Evolutionary conservation across 2,329 filamentous ascomycete species (phyloP).

Genomic region (Dothidotthia symphoricarpi): DNA sequence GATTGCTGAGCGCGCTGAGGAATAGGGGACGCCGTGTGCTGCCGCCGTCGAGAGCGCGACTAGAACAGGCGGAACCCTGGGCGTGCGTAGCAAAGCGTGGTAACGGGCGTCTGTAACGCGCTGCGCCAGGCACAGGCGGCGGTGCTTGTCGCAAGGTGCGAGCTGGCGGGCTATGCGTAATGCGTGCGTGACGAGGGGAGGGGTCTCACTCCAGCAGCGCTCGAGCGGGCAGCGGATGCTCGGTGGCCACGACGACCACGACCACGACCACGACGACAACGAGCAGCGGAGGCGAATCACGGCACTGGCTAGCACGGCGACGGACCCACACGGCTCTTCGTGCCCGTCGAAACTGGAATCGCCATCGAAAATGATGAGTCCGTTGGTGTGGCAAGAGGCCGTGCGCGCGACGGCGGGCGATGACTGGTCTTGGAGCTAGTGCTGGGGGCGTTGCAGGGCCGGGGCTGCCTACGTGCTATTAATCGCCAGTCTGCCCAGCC

Average conservation of each 20-base stretch:
- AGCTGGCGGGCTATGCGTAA: conserved; percentile 14
- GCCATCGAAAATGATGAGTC: conserved; percentile 16
- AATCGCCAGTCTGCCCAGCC: conserved; percentile 28
- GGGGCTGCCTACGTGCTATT: conserved; percentile 22
- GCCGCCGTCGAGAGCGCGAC: conserved; percentile 3
- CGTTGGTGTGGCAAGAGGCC: conserved; percentile 26
- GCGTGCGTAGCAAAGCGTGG: too few relatives aligned
- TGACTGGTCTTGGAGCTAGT: conserved; percentile 27
- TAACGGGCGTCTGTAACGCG: conserved; percentile 11
- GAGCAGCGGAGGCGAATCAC: background rate
- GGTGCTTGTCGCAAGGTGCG: conserved; percentile 15
- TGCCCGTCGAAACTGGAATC: too few relatives aligned
- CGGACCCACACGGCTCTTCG: too few relatives aligned
- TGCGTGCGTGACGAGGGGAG: conserved; percentile 3
- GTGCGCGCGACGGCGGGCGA: conserved; percentile 17
- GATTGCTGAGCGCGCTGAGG: conserved; percentile 9
- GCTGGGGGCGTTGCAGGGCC: conserved; percentile 9
- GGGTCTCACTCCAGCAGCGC: conserved; percentile 15
- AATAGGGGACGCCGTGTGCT: conserved; percentile 14
- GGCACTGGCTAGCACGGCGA: too few relatives aligned
- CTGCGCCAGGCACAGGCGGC: conserved; percentile 21
- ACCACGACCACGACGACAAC: background rate
- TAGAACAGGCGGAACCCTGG: too few relatives aligned
- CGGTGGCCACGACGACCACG: too few relatives aligned
- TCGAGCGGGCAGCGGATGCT: too few relatives aligned